phyloP scores from a whole-genome alignment of 257 asterid species.

The Dorcoceras hygrometricum region DNA sequence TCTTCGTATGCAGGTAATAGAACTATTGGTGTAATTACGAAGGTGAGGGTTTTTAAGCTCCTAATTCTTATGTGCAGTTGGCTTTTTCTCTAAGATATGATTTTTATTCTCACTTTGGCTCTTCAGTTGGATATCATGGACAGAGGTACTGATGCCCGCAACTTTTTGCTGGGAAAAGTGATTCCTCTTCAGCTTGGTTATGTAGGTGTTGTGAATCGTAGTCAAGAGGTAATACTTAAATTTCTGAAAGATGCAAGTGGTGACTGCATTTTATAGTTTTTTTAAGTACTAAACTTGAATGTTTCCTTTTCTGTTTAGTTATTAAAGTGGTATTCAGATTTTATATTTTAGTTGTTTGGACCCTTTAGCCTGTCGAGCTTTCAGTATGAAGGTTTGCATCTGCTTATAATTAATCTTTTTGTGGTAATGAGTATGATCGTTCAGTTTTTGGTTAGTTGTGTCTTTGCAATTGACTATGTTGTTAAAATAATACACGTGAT shows the following conservation, averaged over 20 bases:
- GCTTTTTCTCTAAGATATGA: not conserved
- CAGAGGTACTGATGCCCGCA: slow-evolving; percentile 93
- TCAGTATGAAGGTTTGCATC: not conserved
- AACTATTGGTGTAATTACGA: slow-evolving; percentile 92
- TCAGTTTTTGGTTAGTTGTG: not conserved
- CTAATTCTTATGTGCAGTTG: slow-evolving; percentile 10
- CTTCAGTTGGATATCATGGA: slow-evolving; percentile 97
- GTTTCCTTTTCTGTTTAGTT: not conserved
- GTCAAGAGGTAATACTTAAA: slow-evolving; percentile 76
- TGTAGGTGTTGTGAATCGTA: slow-evolving; percentile 93
- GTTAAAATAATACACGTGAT: not conserved
- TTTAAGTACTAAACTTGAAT: not conserved
- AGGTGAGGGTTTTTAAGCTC: slow-evolving; percentile 44
- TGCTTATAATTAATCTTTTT: not conserved
- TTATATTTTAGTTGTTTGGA: not conserved
- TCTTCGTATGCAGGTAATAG: slow-evolving; percentile 71
- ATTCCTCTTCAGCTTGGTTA: slow-evolving; percentile 96
- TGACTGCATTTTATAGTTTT: not conserved
- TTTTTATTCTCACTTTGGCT: slow-evolving; percentile 26
- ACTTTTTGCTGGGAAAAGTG: slow-evolving; percentile 91
- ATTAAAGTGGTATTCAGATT: not conserved
- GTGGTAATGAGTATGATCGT: not conserved
- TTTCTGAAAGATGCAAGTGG: not conserved
- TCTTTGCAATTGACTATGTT: not conserved
- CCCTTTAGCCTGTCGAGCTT: not conserved